phyloP scores from a whole-genome alignment of 2,329 filamentous ascomycete genomes.

The Beauveria pseudobassiana region DNA sequence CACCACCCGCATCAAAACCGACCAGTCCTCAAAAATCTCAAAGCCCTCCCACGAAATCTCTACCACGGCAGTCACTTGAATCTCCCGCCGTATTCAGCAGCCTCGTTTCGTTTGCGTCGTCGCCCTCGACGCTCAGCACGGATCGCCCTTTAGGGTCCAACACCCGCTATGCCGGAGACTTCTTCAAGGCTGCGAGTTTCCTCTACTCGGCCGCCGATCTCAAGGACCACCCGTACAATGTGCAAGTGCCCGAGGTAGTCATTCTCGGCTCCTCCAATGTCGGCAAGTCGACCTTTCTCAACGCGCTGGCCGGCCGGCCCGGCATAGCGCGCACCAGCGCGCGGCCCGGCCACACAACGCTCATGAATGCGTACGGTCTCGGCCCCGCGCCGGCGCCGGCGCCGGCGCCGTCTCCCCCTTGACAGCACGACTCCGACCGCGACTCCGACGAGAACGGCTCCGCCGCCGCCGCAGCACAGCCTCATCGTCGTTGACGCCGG shows the following conservation, averaged over 20 bases:
- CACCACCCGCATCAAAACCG: background rate
- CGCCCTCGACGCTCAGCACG: slow-evolving; percentile 2
- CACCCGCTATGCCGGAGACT: slow-evolving; percentile 19
- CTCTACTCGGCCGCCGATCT: slow-evolving; percentile 45
- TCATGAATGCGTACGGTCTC: slow-evolving; percentile 50
- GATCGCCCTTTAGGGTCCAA: too few species aligned
- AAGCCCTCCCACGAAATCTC: too few species aligned
- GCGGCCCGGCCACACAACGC: slow-evolving; percentile 44
- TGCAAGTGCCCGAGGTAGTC: slow-evolving; percentile 55
- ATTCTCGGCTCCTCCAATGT: slow-evolving; percentile 84
- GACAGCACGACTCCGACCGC: slow-evolving; percentile 22
- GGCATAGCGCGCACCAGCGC: slow-evolving; percentile 42
- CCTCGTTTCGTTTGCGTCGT: slow-evolving; percentile 5
- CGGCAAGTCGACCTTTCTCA: slow-evolving; percentile 83
- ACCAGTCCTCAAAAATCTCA: background rate
- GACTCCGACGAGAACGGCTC: too few species aligned
- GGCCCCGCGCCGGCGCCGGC: slow-evolving; percentile 34
- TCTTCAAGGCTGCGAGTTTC: slow-evolving; percentile 29
- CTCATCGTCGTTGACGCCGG: slow-evolving; percentile 45
- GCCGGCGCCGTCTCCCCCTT: slow-evolving; percentile 15
- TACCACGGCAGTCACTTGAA: background rate
- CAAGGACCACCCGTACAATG: slow-evolving; percentile 43
- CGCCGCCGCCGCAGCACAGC: slow-evolving; percentile 31
- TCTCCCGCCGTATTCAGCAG: slow-evolving; percentile 1
- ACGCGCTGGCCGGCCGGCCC: slow-evolving; percentile 57